Conservation (phyloP, 768 basidiomycete genomes). For the Mycena olivaceomarginata region DNA sequence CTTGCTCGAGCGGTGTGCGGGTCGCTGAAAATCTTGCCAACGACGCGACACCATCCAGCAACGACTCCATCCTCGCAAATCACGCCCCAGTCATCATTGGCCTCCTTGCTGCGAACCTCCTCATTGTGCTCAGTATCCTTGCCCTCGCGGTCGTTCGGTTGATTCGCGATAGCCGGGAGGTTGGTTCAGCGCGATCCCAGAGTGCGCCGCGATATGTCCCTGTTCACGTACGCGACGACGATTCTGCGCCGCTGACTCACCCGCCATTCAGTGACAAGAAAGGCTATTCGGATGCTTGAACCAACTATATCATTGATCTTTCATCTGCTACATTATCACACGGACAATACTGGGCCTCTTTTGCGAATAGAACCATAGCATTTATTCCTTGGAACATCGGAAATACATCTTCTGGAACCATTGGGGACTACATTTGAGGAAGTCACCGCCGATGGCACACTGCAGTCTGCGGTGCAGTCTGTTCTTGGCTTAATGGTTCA, state of each 20-base stretch:
- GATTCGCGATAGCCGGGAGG: not conserved
- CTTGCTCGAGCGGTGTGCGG: not conserved
- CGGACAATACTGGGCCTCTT: too few species aligned
- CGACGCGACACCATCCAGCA: not conserved
- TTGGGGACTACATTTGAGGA: too few species aligned
- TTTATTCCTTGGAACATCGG: too few species aligned
- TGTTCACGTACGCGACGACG: not conserved
- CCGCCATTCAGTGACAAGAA: too few species aligned
- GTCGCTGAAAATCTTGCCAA: not conserved
- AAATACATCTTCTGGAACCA: too few species aligned
- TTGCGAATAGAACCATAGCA: too few species aligned
- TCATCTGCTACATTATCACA: too few species aligned
- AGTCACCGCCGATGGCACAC: too few species aligned
- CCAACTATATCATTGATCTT: too few species aligned
- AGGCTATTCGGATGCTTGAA: too few species aligned
- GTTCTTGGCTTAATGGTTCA: too few species aligned
- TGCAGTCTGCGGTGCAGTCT: too few species aligned
- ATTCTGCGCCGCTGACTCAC: not conserved
- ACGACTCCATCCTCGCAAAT: not conserved
- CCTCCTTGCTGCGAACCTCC: not conserved
- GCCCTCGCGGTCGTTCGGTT: not conserved
- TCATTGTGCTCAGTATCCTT: not conserved
- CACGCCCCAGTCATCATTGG: not conserved
- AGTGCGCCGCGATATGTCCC: not conserved
- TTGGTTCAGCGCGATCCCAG: not conserved